Conservation (phyloP, 2,329 filamentous ascomycete species). For the Fusarium anguioides region DNA sequence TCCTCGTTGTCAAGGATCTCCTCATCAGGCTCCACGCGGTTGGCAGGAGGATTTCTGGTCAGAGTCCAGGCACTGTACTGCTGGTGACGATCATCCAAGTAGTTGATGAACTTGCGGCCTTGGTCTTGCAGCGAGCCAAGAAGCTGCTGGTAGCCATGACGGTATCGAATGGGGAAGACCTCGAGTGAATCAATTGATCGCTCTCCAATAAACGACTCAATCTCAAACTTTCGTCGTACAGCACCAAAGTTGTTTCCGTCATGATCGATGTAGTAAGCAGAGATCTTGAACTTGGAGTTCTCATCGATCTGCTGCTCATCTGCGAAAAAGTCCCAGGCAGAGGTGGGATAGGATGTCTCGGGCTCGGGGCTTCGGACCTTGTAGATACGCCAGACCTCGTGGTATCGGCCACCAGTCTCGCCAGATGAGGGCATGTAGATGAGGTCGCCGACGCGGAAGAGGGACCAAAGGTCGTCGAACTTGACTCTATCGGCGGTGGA, state of each 20-base stretch:
- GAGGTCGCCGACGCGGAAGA: slow-evolving; percentile 55
- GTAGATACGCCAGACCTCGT: slow-evolving; percentile 55
- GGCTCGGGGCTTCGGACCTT: slow-evolving; percentile 47
- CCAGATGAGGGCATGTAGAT: slow-evolving; percentile 53
- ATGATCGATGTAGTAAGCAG: slow-evolving; percentile 57
- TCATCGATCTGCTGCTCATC: slow-evolving; percentile 49
- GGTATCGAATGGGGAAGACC: slow-evolving; percentile 55
- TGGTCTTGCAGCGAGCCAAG: slow-evolving; percentile 49
- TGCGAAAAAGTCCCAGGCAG: slow-evolving; percentile 52
- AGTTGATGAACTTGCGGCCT: slow-evolving; percentile 50
- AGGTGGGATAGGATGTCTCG: slow-evolving; percentile 45
- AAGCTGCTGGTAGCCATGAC: slow-evolving; percentile 49
- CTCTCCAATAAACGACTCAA: slow-evolving; percentile 53
- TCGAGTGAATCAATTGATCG: slow-evolving; percentile 52
- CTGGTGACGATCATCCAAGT: slow-evolving; percentile 52
- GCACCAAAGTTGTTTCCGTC: slow-evolving; percentile 54
- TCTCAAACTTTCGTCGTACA: slow-evolving; percentile 52
- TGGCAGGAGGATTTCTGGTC: slow-evolving; percentile 51
- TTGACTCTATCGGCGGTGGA: slow-evolving; percentile 48
- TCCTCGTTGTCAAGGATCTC: slow-evolving; percentile 49
- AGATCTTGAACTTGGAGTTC: slow-evolving; percentile 50
- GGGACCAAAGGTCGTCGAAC: slow-evolving; percentile 57
- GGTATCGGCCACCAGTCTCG: slow-evolving; percentile 52
- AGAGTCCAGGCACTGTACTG: slow-evolving; percentile 57
- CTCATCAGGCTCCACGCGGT: slow-evolving; percentile 43